These are phyloP conservation scores for Leccinum fibrillosum DNA, from an alignment of 768 basidiomycete species.

Conservation along the genomic window DNA sequence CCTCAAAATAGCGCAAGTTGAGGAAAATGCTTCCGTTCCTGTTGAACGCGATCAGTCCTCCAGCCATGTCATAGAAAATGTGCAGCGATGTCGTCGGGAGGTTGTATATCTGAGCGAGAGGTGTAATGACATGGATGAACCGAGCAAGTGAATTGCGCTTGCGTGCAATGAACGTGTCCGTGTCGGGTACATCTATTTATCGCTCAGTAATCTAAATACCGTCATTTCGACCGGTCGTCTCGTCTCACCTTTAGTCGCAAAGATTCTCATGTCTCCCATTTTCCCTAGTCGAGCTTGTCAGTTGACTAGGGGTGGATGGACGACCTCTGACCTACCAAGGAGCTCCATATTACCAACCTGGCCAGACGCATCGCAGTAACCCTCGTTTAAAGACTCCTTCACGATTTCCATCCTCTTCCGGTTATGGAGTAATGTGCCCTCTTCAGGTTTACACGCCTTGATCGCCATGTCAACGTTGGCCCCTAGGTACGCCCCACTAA, in stretches of 20 bases:
- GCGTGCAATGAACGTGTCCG: slow-evolving; percentile 43
- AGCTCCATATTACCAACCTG: slow-evolving; percentile 54
- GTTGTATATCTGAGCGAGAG: slow-evolving; percentile 67
- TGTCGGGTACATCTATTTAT: slow-evolving; percentile 53
- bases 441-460: slow-evolving; percentile 69
- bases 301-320: not conserved
- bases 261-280: slow-evolving; percentile 62
- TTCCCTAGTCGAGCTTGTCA: slow-evolving; percentile 39
- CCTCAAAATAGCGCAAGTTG: slow-evolving; percentile 80
- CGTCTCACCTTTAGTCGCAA: slow-evolving; percentile 54
- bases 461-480: slow-evolving; percentile 73
- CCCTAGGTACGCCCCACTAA: slow-evolving; percentile 18
- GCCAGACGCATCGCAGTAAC: slow-evolving; percentile 79
- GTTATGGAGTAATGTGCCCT: slow-evolving; percentile 57
- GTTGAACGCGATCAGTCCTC: slow-evolving; percentile 92
- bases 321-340: slow-evolving; percentile 44
- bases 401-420: slow-evolving; percentile 67
- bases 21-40: slow-evolving; percentile 83
- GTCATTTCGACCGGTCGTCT: not conserved
- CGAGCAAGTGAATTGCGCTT: slow-evolving; percentile 62
- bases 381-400: slow-evolving; percentile 72
- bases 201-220: not conserved
- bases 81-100: slow-evolving; percentile 74
- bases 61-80: slow-evolving; percentile 80
- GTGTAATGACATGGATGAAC: slow-evolving; percentile 67